phyloP scores from a whole-genome alignment of 129 eudicot species.

The Lactuca saligna region DNA sequence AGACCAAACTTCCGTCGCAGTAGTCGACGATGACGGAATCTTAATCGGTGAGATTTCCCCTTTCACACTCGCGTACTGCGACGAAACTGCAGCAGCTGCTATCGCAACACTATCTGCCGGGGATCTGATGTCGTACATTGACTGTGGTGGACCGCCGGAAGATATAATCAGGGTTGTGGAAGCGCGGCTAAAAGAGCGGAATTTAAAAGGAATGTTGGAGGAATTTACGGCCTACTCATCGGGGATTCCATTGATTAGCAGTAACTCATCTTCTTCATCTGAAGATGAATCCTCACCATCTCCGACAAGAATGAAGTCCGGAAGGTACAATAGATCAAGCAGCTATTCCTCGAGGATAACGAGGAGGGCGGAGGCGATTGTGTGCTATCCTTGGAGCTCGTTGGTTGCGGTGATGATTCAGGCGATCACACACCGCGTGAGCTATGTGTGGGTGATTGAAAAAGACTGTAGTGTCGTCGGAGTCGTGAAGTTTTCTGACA shows the following conservation, averaged over 20 bases:
- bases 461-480: slow-evolving; percentile 69
- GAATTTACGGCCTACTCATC: slow-evolving; percentile 38
- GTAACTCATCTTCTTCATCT: slow-evolving; percentile 31
- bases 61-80: slow-evolving; percentile 54
- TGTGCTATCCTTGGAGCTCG: slow-evolving; percentile 74
- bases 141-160: slow-evolving; percentile 83
- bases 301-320: slow-evolving; percentile 23
- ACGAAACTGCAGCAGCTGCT: slow-evolving; percentile 67
- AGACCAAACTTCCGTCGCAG: slow-evolving; percentile 72
- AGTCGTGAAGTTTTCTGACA: slow-evolving; percentile 63
- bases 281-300: slow-evolving; percentile 47
- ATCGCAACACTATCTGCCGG: slow-evolving; percentile 71
- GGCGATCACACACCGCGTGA: slow-evolving; percentile 77
- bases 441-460: slow-evolving; percentile 85
- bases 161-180: slow-evolving; percentile 54
- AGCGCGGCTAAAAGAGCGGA: slow-evolving; percentile 50
- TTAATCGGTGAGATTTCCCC: slow-evolving; percentile 86
- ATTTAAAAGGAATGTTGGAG: slow-evolving; percentile 57
- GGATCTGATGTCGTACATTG: slow-evolving; percentile 79
- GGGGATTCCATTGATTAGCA: slow-evolving; percentile 7
- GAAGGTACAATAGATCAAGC: slow-evolving; percentile 49
- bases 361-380: slow-evolving; percentile 67
- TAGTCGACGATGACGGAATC: slow-evolving; percentile 52
- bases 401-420: slow-evolving; percentile 92
- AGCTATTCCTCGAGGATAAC: slow-evolving; percentile 71